Evolutionary conservation across 1,139 yeast species (phyloP).

Genomic region (Suhomyces yuchorum): DNA sequence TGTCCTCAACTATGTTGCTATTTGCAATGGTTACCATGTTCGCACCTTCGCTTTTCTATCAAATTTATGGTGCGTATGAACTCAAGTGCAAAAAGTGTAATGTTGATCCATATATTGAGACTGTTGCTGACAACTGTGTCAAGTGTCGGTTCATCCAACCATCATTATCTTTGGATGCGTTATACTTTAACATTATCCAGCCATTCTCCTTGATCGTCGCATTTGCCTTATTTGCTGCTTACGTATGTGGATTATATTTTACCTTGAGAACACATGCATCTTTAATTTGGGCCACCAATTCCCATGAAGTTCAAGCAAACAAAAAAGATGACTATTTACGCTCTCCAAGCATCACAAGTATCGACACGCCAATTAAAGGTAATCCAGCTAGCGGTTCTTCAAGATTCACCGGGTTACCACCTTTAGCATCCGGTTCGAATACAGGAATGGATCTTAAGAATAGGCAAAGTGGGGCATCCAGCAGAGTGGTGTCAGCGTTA

Average conservation of each 20-base stretch:
- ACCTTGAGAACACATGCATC: conserved; percentile 96
- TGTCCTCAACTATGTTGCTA: conserved; percentile 90
- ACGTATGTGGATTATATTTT: conserved; percentile 88
- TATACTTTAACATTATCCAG: conserved; percentile 66
- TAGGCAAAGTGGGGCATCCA: conserved; percentile 8
- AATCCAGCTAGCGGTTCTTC: background rate
- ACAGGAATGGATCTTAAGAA: conserved; percentile 9
- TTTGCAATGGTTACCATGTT: conserved; percentile 91
- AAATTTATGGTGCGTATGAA: conserved; percentile 87
- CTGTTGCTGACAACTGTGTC: conserved; percentile 48
- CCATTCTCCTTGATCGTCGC: conserved; percentile 89
- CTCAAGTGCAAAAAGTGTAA: conserved; percentile 62
- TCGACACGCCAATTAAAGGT: conserved; percentile 23
- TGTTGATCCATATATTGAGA: conserved; percentile 2
- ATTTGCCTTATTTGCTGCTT: conserved; percentile 75
- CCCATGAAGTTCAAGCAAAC: conserved; percentile 34
- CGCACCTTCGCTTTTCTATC: conserved; percentile 89
- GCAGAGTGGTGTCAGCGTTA: conserved; percentile 10
- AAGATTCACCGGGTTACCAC: conserved; percentile 13
- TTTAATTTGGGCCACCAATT: conserved; percentile 79
- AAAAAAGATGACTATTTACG: conserved; percentile 29
- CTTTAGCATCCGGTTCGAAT: conserved; percentile 13
- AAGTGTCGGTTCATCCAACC: conserved; percentile 83
- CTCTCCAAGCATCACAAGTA: conserved; percentile 39
- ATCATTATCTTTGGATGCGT: conserved; percentile 61